phyloP scores from a whole-genome alignment of 805 yeast genomes.

The Candida tallmaniae region DNA sequence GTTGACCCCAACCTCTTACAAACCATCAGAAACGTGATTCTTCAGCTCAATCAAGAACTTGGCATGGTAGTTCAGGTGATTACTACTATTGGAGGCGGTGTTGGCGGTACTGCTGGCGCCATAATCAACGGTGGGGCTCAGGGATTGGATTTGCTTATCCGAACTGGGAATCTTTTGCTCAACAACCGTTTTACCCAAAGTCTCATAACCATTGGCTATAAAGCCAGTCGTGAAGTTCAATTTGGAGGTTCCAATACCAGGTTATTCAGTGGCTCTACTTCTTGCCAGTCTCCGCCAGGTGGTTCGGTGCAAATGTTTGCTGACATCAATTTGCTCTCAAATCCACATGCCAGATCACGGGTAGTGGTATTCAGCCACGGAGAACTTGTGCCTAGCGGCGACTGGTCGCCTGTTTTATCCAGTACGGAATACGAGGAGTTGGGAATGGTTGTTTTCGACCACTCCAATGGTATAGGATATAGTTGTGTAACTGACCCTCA shows the following conservation, averaged over 20 bases:
- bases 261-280: conserved; percentile 8
- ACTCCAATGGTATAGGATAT: conserved; percentile 10
- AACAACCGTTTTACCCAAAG: too few relatives aligned
- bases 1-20: neutral
- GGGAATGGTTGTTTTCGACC: conserved; percentile 11
- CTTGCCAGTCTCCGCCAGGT: conserved; percentile 7
- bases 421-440: conserved; percentile 7
- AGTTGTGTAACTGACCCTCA: conserved; percentile 11
- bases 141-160: neutral
- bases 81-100: neutral
- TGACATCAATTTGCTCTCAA: conserved; percentile 5
- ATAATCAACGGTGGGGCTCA: neutral
- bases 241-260: conserved; percentile 1
- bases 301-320: conserved; percentile 11
- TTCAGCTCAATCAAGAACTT: neutral
- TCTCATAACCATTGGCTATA: conserved; percentile 1
- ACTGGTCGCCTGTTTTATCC: conserved; percentile 8
- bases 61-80: neutral
- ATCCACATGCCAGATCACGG: conserved; percentile 11
- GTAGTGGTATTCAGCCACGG: conserved; percentile 1
- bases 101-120: neutral
- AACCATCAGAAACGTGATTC: neutral
- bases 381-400: neutral
- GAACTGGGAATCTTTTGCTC: neutral
- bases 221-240: neutral